Evolutionary conservation across 1,284 basidiomycete species (phyloP), one percentile per base, ranked within the genome.

Genomic region (Malassezia dermatis): DNA sequence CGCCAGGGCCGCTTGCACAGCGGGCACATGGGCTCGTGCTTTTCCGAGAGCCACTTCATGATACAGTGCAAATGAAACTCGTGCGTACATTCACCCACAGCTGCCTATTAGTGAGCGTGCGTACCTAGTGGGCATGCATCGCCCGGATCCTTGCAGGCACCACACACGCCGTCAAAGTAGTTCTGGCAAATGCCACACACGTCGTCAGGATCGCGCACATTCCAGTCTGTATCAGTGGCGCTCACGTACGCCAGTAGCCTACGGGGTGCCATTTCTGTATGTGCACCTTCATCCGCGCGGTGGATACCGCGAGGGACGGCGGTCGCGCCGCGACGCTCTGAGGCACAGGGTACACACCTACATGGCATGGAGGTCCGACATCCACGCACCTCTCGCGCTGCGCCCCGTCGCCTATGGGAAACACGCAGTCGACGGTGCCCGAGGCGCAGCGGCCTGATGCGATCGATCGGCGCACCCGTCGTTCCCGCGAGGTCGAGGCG

Each of bases 161-260:
- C 69, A 37, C 72, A 74, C 34, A 64, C 64, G 30, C 67, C 72
- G 42, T 74, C 72, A 58, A 74, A 74, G 58, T 67, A 62, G 61
- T 67, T 71, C 34, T 73, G 72, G 51, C 72, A 74, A 50, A 74
- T 74, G 37, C 72, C 72, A 52, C 72, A 74, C 26, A 74, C 67
- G 32, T 73, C 71, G 49, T 74, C 71, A 17, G 67, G 67, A 48
- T 74, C 70, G 35, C 64, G 64, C 42, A 70, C 65, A 44, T 73
- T 67, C 72, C 72, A 74, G 13, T 70, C 69, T 69, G 52, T 13
- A 24, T 12, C 32, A 26, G 39, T 10, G 8, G 2, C 5, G 19
- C 2, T 12, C 28, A 70, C 66, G 60, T 56, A 71, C 68, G 50
- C 71, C 71, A 73, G 53, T 70, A 71, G 24, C 65, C 71, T 3